phyloP scores from a whole-genome alignment of 2,329 filamentous ascomycete genomes.

The Laburnicola sp. region DNA sequence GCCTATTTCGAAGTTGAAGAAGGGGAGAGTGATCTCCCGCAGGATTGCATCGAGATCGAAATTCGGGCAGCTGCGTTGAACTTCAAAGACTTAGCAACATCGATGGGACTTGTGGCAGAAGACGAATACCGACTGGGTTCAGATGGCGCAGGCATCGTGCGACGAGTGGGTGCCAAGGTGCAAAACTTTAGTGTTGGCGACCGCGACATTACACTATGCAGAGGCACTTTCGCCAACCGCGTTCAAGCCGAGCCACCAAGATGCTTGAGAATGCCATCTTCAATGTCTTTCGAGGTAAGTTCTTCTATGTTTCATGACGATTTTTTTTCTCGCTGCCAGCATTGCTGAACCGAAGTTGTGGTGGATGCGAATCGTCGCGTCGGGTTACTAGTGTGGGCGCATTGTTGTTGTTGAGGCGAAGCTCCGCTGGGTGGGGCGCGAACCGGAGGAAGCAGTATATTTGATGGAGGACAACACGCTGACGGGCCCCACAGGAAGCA shows the following conservation, averaged over 20 bases:
- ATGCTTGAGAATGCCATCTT: conserved; percentile 3
- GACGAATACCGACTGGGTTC: conserved; percentile 12
- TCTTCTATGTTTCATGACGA: too few species aligned
- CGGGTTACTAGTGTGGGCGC: too few species aligned
- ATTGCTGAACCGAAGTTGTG: too few species aligned
- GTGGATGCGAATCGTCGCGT: too few species aligned
- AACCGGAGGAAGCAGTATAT: too few species aligned
- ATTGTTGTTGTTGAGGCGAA: too few species aligned
- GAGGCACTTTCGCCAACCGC: conserved; percentile 9
- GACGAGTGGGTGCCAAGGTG: background rate
- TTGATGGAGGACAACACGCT: too few species aligned
- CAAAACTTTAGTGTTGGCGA: conserved; percentile 9
- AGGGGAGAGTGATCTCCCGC: background rate
- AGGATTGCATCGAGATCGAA: conserved; percentile 21
- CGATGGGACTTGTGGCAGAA: conserved; percentile 23
- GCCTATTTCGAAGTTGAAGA: too few species aligned
- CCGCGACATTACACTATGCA: conserved; percentile 7
- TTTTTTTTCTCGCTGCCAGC: too few species aligned
- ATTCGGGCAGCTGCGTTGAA: conserved; percentile 22
- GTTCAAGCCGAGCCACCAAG: conserved; percentile 3
- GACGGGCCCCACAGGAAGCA: background rate
- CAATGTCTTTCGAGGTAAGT: too few species aligned
- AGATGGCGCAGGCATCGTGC: conserved; percentile 20
- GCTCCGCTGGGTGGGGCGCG: too few species aligned
- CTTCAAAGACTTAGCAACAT: conserved; percentile 17